Base-by-base conservation (phyloP, 2,329 filamentous ascomycete genomes). In the Knufia petricola region DNA sequence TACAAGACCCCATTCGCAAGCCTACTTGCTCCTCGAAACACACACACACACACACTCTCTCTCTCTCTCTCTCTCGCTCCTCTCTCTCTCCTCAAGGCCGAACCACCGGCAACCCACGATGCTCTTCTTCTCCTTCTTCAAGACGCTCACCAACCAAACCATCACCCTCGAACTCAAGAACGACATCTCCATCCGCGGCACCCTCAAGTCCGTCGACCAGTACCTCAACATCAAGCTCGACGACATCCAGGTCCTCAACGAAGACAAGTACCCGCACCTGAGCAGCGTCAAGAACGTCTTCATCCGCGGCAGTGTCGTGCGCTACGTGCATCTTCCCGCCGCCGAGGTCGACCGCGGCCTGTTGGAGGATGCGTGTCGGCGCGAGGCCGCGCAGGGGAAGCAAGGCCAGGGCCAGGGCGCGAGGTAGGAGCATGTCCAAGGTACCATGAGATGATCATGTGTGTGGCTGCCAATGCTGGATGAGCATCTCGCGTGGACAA, bases 151-250 rank as follows among this genome's bases (percentile, higher is more conserved):
- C 66, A 92, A 95, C 74, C 85, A 92, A 59, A 83, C 94, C 74
- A 89, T 98, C 63, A 96, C 89, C 40, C 88, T 98, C 65, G 92
- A 98, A 74, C 85, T 98, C 67, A 98, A 98, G 73, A 98, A 98
- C 68, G 92, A 98, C 71, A 94, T 98, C 60, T 88, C 89, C 65
- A 94, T 98, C 66, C 86, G 87, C 61, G 92, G 92, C 58, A 94
- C 84, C 30, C 77, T 98, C 58, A 98, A 96, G 75, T 94, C 86
- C 63, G 90, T 98, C 58, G 92, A 98, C 66, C 92, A 96, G 73
- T 98, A 94, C 70, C 80, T 98, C 63, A 98, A 98, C 72, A 95
- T 98, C 72, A 96, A 96, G 75, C 80, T 98, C 44, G 92, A 98
- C 63, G 87, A 95, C 63, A 94, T 96, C 53, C 78, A 82, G 55